These are phyloP conservation scores for Trypanosomatidae sp. DNA, from an alignment of 208 protist genomes.

Conservation along the genomic window DNA sequence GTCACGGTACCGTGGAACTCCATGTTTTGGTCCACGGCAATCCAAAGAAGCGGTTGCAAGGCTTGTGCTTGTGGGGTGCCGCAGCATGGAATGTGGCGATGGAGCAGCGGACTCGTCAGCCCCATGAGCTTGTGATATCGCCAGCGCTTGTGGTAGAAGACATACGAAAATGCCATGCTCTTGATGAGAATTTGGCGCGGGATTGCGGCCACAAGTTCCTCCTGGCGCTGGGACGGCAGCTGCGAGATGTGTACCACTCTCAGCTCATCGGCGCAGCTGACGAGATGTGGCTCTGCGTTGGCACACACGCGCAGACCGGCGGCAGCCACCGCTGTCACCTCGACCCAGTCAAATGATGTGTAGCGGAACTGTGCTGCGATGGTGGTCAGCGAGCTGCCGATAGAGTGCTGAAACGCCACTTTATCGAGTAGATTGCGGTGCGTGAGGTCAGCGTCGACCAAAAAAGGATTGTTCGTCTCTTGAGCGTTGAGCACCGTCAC, in stretches of 20 bases:
- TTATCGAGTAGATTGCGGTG: conserved; percentile 48
- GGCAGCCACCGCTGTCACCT: conserved; percentile 4
- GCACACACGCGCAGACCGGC: conserved; percentile 4
- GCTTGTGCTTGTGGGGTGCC: not conserved
- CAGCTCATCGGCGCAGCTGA: conserved; percentile 33
- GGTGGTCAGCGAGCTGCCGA: conserved; percentile 71
- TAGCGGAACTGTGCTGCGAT: conserved; percentile 74
- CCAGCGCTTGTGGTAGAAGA: conserved; percentile 38
- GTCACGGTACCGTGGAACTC: conserved; percentile 16
- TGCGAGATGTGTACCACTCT: conserved; percentile 66
- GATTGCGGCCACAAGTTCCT: conserved; percentile 24
- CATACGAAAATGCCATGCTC: conserved; percentile 34
- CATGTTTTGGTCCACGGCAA: conserved; percentile 9
- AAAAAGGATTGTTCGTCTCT: conserved; percentile 83
- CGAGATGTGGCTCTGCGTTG: conserved; percentile 34
- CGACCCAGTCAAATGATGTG: conserved; percentile 67
- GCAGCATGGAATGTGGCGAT: conserved; percentile 20
- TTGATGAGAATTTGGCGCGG: conserved; percentile 45
- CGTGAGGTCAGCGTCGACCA: conserved; percentile 47
- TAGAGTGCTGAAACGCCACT: conserved; percentile 20
- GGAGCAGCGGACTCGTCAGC: conserved; percentile 10
- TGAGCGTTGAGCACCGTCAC: conserved; percentile 67
- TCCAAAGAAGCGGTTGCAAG: conserved; percentile 51
- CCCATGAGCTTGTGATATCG: conserved; percentile 11
- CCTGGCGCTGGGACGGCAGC: conserved; percentile 33